A percentile compares a stretch with the other conserved stretches of the same genome.
Conservation (phyloP, 495 filamentous ascomycete species). For the Aspergillus conjunctus region DNA sequence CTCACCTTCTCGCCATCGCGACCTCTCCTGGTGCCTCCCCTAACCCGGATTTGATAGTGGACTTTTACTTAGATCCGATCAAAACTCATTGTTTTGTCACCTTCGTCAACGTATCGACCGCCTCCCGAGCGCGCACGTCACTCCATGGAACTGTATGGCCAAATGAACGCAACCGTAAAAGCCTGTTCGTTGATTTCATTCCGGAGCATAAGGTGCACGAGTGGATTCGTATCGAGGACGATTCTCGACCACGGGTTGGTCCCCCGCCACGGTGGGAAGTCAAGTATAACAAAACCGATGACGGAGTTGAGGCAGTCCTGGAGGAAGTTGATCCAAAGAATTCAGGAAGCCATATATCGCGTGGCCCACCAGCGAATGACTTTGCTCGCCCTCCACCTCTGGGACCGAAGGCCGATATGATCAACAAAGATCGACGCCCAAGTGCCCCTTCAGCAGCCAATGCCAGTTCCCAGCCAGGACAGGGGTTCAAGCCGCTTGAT, state of each 20-base stretch:
- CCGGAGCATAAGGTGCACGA: slow-evolving; percentile 70
- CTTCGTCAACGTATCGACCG: slow-evolving; percentile 68
- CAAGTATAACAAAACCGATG: slow-evolving; percentile 61
- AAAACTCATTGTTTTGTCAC: slow-evolving; percentile 82
- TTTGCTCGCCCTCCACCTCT: slow-evolving; percentile 39
- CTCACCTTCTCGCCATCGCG: slow-evolving; percentile 69
- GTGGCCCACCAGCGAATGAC: slow-evolving; percentile 26
- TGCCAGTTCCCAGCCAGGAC: slow-evolving; percentile 35
- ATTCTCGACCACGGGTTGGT: slow-evolving; percentile 48
- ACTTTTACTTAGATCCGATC: slow-evolving; percentile 81
- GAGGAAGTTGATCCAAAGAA: slow-evolving; percentile 48
- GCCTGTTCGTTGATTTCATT: slow-evolving; percentile 88
- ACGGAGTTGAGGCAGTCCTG: slow-evolving; percentile 58
- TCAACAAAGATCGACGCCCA: slow-evolving; percentile 27
- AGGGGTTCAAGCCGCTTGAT: slow-evolving; percentile 62
- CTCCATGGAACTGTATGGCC: slow-evolving; percentile 85
- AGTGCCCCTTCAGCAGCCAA: slow-evolving; percentile 24
- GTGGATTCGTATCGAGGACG: slow-evolving; percentile 74
- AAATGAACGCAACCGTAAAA: slow-evolving; percentile 79
- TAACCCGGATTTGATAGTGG: slow-evolving; percentile 56
- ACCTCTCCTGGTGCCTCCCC: slow-evolving; percentile 53
- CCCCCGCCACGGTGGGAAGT: slow-evolving; percentile 68
- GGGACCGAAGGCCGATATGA: slow-evolving; percentile 38
- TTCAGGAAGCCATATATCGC: slow-evolving; percentile 27
- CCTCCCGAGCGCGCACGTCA: slow-evolving; percentile 73